Percentiles rank a stretch among this genome's conserved stretches.
Conservation (phyloP, 371 early-diverging fungal genomes). For the Chytridium lagenaria region DNA sequence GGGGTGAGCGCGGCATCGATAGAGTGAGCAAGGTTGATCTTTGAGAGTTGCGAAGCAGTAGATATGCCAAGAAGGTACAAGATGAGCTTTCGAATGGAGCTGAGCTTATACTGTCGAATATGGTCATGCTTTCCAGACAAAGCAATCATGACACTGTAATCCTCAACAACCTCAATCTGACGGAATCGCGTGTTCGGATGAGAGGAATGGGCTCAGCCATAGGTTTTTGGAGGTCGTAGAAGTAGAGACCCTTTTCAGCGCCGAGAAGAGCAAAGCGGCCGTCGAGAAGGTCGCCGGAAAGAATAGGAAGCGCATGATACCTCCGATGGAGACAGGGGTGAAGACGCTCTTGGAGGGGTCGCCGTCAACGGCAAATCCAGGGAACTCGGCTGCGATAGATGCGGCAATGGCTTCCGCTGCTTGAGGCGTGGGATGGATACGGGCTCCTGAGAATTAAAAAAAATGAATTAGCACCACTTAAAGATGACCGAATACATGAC, state of each 20-base stretch:
- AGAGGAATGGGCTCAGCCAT: constrained; percentile 49
- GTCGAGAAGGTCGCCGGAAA: constrained; percentile 50
- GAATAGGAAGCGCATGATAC: constrained; percentile 33
- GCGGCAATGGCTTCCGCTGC: constrained; percentile 20
- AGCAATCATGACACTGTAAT: constrained; percentile 62
- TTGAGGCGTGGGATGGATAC: constrained; percentile 7
- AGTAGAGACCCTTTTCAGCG: constrained; percentile 56
- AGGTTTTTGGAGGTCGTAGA: constrained; percentile 48
- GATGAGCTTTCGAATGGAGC: constrained; percentile 55
- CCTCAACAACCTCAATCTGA: constrained; percentile 59
- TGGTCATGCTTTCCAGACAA: constrained; percentile 63
- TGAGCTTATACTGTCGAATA: constrained; percentile 61
- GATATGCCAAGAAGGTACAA: constrained; percentile 46
- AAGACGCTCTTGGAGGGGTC: constrained; percentile 30
- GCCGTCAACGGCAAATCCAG: constrained; percentile 33
- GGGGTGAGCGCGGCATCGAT: not conserved
- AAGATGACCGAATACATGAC: constrained; percentile 17
- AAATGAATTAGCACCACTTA: not conserved
- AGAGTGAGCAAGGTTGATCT: constrained; percentile 41
- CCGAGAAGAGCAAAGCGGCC: constrained; percentile 56
- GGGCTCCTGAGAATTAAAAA: constrained; percentile 10
- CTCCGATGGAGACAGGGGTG: constrained; percentile 36
- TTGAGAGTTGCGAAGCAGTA: constrained; percentile 38
- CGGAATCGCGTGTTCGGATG: constrained; percentile 58
- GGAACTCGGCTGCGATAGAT: constrained; percentile 31